Evolutionary conservation across 441 rosid species (phyloP).

Genomic region (Populus tomentosa): DNA sequence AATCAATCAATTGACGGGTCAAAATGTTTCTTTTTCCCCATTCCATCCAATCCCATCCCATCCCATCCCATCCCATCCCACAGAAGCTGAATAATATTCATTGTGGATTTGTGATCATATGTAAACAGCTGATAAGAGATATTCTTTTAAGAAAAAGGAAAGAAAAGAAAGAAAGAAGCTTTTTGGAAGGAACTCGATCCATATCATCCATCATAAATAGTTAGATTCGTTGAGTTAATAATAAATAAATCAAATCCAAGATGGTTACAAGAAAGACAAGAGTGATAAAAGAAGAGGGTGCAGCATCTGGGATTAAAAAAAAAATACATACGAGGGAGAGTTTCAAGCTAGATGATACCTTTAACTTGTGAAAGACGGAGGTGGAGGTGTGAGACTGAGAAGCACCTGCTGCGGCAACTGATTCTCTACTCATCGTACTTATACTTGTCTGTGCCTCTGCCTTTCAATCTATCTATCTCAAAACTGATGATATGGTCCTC

Average conservation of each 20-base stretch:
- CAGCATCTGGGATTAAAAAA: neutral
- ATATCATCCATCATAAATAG: neutral
- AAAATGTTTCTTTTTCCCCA: neutral
- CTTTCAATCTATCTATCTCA: neutral
- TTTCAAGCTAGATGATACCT: conserved; percentile 21
- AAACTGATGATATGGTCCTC: neutral
- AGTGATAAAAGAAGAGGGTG: neutral
- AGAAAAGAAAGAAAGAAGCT: neutral
- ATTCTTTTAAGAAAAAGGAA: neutral
- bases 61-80: neutral
- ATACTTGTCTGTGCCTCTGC: neutral
- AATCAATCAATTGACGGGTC: neutral
- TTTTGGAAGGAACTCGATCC: neutral
- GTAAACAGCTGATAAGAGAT: neutral
- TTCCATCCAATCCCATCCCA: neutral
- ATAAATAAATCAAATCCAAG: neutral
- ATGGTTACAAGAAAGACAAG: neutral
- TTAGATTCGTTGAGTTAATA: neutral
- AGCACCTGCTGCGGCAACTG: conserved; percentile 32
- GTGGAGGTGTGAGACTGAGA: conserved; percentile 20
- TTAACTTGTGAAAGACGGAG: conserved; percentile 32
- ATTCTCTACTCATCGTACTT: conserved; percentile 24
- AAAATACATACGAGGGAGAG: neutral
- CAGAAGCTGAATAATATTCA: neutral
- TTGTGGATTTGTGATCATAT: neutral